Conservation (phyloP, 2,329 filamentous ascomycete species). For the Phialemoniopsis sp. region DNA sequence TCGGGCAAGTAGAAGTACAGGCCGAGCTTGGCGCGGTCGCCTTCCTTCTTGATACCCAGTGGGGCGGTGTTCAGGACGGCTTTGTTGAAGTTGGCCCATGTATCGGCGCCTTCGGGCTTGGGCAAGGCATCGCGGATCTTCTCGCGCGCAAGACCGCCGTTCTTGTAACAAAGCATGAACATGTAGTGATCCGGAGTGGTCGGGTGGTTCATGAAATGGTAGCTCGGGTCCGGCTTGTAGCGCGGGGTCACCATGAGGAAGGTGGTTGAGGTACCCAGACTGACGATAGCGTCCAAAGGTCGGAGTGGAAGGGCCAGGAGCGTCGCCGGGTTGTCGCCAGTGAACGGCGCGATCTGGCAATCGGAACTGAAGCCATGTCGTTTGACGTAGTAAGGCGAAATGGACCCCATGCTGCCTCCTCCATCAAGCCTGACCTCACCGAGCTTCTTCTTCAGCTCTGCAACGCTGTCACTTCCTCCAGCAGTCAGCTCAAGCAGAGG, state of each 20-base stretch:
- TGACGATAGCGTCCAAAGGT: constrained; percentile 89
- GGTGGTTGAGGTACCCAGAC: constrained; percentile 89
- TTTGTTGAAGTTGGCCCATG: constrained; percentile 80
- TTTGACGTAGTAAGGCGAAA: constrained; percentile 74
- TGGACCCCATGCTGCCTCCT: constrained; percentile 69
- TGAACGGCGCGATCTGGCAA: constrained; percentile 80
- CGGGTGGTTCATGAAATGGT: constrained; percentile 98
- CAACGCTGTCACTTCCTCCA: constrained; percentile 53
- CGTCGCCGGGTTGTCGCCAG: constrained; percentile 93
- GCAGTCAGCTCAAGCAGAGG: constrained; percentile 72
- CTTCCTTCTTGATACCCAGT: constrained; percentile 53
- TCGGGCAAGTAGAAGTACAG: constrained; percentile 96
- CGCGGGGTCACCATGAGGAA: constrained; percentile 96
- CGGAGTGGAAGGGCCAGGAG: constrained; percentile 87
- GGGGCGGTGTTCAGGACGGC: constrained; percentile 64
- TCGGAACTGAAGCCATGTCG: constrained; percentile 73
- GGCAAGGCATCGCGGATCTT: constrained; percentile 81
- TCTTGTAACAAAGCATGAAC: constrained; percentile 99
- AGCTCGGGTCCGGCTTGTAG: constrained; percentile 84
- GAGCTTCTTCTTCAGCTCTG: constrained; percentile 68
- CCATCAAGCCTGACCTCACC: constrained; percentile 78
- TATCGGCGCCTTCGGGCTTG: constrained; percentile 39
- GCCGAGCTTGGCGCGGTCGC: constrained; percentile 71
- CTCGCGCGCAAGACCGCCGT: constrained; percentile 89
- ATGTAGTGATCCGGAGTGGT: constrained; percentile 89